Base-by-base conservation (phyloP, 1,284 basidiomycete species). In the Apiotrichum gracile region DNA sequence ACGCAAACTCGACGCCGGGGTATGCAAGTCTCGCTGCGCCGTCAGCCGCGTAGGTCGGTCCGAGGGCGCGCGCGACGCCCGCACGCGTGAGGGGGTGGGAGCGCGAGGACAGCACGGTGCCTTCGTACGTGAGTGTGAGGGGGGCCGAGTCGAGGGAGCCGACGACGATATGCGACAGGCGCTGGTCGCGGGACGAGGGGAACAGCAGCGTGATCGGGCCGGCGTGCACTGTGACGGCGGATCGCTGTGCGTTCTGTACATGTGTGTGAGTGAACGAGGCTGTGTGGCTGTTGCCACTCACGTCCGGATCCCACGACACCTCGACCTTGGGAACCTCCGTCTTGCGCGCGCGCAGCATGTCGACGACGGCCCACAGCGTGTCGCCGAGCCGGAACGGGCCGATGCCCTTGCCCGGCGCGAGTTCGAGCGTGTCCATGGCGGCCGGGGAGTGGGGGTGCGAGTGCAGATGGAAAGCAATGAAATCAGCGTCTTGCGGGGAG, bases 1-100 rank as follows among this genome's bases (percentile, higher is more conserved):
- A 85, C 60, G 83, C 83, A 66, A 92, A 92, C 77, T 82, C 84
- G 22, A 91, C 79, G 0, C 89, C 90, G 0, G 90, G 90, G 71
- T 67, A 91, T 70, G 53, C 51, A 31, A 69, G 54, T 21, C 54
- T 62, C 6, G 41, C 52, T 13, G 51, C 52, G 3, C 62, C 56
- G 31, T 52, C 53, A 58, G 84, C 83, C 52, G 87, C 85, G 35
- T 86, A 91, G 0, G 90, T 91, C 6, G 90, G 90, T 0, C 89
- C 89, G 68, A 92, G 88, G 6, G 83, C 81, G 41, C 83, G 80
- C 54, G 81, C 85, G 3, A 91, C 85, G 35, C 79, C 79, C 0
- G 86, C 80, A 44, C 85, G 80, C 27, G 82, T 79, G 14, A 91
- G 74, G 1, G 82, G 42, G 80, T 79, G 54, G 74, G 74, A 24